Percentiles rank a stretch among this genome's conserved stretches.
These are phyloP conservation scores for Basipetospora chlamydospora DNA, from an alignment of 2,329 filamentous ascomycete genomes.

Conservation along the genomic window DNA sequence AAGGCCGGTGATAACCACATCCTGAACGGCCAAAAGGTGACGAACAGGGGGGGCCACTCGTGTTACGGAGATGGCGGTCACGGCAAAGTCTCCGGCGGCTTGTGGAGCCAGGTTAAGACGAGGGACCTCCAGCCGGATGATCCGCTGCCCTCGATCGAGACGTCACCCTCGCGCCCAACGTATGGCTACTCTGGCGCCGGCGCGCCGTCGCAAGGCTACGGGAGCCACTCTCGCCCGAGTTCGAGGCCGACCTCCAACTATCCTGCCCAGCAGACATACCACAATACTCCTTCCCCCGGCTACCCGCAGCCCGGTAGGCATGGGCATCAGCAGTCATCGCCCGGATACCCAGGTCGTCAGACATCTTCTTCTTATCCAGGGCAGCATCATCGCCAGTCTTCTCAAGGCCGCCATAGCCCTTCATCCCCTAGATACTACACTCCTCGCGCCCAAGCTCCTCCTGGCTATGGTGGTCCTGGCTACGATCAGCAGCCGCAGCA, in stretches of 20 bases:
- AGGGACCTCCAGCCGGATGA: conserved; percentile 30
- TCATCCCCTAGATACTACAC: conserved; percentile 1
- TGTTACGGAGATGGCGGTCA: conserved; percentile 35
- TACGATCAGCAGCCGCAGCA: neutral
- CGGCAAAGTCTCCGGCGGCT: conserved; percentile 41
- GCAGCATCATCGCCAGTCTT: neutral
- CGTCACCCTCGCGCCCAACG: neutral
- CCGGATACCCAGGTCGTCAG: too few relatives aligned
- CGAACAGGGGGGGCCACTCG: conserved; percentile 20
- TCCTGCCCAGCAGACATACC: neutral
- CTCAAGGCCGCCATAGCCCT: neutral
- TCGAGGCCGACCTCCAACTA: neutral
- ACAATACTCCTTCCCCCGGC: neutral
- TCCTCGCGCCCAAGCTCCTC: neutral
- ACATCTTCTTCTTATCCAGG: too few relatives aligned
- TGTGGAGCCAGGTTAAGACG: conserved; percentile 47
- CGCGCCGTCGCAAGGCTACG: neutral
- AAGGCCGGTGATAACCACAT: conserved; percentile 69
- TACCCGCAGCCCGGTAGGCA: neutral
- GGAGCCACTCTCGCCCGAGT: neutral
- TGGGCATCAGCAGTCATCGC: conserved; percentile 1
- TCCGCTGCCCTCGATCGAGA: neutral
- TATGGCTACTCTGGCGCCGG: neutral
- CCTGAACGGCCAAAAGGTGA: conserved; percentile 20
- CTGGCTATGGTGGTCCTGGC: neutral